phyloP scores from a whole-genome alignment of 2,329 filamentous ascomycete genomes.

The Microdochium bolleyi region DNA sequence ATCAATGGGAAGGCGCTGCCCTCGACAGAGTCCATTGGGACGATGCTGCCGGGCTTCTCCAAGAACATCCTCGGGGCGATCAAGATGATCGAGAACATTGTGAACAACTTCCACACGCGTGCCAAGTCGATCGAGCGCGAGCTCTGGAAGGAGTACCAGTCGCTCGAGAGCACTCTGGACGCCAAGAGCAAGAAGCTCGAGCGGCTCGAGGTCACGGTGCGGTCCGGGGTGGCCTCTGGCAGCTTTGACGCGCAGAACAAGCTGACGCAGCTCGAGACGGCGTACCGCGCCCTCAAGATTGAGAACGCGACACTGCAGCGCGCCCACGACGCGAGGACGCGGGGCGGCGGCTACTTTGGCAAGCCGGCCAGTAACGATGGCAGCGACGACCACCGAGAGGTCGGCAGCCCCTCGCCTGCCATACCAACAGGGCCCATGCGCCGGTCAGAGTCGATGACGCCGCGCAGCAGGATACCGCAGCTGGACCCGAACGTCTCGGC shows the following conservation, averaged over 20 bases:
- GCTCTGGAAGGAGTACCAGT: constrained; percentile 84
- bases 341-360: constrained; percentile 26
- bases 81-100: constrained; percentile 76
- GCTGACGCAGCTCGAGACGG: constrained; percentile 48
- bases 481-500: constrained; percentile 16
- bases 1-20: constrained; percentile 80
- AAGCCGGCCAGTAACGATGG: constrained; percentile 29
- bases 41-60: constrained; percentile 79
- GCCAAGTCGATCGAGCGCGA: constrained; percentile 84
- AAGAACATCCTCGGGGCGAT: constrained; percentile 83
- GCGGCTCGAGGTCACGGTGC: constrained; percentile 71
- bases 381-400: constrained; percentile 22
- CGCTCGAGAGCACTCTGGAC: constrained; percentile 73
- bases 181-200: constrained; percentile 78
- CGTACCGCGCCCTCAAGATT: constrained; percentile 55
- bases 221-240: constrained; percentile 51
- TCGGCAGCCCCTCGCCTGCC: constrained; percentile 43
- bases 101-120: constrained; percentile 69
- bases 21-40: constrained; percentile 76
- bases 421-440: constrained; percentile 42
- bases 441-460: constrained; percentile 15
- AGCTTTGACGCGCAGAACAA: constrained; percentile 33
- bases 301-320: constrained; percentile 63
- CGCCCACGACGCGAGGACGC: constrained; percentile 48
- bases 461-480: constrained; percentile 28